Conservation (phyloP, 1,139 yeast genomes). For the Yamadazyma blattariae region DNA sequence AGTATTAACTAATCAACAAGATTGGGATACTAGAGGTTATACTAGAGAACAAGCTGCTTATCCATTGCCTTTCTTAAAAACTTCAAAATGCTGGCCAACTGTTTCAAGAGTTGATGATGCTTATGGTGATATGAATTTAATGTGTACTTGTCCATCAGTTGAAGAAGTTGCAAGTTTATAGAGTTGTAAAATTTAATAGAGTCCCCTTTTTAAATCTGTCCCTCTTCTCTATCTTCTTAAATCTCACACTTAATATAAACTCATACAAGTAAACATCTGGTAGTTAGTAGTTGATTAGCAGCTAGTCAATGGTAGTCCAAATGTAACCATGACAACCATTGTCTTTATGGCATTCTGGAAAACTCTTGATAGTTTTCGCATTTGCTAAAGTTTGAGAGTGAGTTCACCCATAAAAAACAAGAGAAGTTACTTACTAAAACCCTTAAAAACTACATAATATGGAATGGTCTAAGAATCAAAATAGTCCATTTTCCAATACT, state of each 20-base stretch:
- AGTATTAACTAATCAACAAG: constrained; percentile 52
- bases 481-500: constrained; percentile 1
- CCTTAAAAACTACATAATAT: too few relatives aligned
- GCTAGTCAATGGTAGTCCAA: too few relatives aligned
- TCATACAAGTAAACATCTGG: too few relatives aligned
- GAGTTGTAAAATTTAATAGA: background rate
- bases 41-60: constrained; percentile 92
- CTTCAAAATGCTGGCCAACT: constrained; percentile 90
- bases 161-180: constrained; percentile 50
- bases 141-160: constrained; percentile 90
- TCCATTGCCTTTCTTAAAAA: constrained; percentile 72
- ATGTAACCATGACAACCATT: too few relatives aligned
- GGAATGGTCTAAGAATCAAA: constrained; percentile 10
- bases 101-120: constrained; percentile 92
- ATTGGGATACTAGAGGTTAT: constrained; percentile 82
- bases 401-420: too few relatives aligned
- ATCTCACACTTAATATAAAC: too few relatives aligned
- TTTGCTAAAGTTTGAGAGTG: too few relatives aligned
- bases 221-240: background rate
- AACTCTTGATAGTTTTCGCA: too few relatives aligned
- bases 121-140: constrained; percentile 87
- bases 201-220: background rate
- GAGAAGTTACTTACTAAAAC: too few relatives aligned
- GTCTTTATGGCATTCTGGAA: too few relatives aligned
- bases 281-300: too few relatives aligned